phyloP scores from a whole-genome alignment of 2,329 filamentous ascomycete species.

The Nigrograna mackinnonii region DNA sequence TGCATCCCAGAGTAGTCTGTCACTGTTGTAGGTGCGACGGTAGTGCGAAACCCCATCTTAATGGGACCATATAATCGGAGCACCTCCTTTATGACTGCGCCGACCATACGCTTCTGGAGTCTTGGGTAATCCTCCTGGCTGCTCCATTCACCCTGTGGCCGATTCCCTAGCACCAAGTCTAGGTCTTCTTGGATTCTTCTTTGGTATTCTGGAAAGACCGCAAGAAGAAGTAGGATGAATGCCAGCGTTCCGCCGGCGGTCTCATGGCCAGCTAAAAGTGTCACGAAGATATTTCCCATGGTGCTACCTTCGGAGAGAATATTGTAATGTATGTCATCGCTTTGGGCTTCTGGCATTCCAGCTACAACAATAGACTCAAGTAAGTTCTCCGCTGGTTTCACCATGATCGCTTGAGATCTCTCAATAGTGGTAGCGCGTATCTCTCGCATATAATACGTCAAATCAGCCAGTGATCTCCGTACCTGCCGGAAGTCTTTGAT shows the following conservation, averaged over 20 bases:
- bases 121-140: conserved; percentile 3
- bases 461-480: too few species aligned
- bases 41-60: not conserved
- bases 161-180: not conserved
- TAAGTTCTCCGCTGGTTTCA: too few species aligned
- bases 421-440: too few species aligned
- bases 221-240: conserved; percentile 68
- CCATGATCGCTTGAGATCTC: too few species aligned
- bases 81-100: conserved; percentile 3
- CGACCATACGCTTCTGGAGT: not conserved
- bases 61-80: conserved; percentile 1
- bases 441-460: too few species aligned
- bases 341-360: too few species aligned
- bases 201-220: conserved; percentile 64
- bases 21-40: not conserved
- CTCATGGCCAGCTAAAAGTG: conserved; percentile 73
- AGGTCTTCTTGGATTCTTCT: not conserved
- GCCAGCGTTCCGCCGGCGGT: conserved; percentile 73
- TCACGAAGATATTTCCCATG: conserved; percentile 65
- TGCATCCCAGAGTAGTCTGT: not conserved
- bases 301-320: too few species aligned
- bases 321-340: too few species aligned
- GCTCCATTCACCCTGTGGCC: not conserved
- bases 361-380: too few species aligned
- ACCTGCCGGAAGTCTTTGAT: too few species aligned